Evolutionary conservation across 2,329 filamentous ascomycete species (phyloP).

Genomic region (Geoglossum cookeanum): DNA sequence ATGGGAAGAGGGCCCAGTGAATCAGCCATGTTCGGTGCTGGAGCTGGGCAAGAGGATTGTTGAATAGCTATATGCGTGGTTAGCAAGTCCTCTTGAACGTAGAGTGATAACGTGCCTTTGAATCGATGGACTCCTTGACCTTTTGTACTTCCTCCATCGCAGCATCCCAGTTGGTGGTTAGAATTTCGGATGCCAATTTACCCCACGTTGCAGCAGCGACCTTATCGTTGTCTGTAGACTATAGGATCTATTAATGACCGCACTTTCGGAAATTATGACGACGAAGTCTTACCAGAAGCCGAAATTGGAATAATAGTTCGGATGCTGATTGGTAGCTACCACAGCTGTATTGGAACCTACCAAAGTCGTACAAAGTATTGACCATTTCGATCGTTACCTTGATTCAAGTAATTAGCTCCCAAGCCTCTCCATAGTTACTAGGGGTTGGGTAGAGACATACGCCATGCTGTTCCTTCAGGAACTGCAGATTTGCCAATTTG

Average conservation of each 20-base stretch:
- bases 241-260: constrained; percentile 3
- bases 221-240: constrained; percentile 94
- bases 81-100: not conserved
- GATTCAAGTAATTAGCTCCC: constrained; percentile 3
- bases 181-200: constrained; percentile 89
- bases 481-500: constrained; percentile 97
- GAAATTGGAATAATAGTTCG: constrained; percentile 92
- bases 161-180: constrained; percentile 86
- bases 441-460: constrained; percentile 29
- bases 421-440: not conserved
- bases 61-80: constrained; percentile 46
- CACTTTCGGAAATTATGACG: not conserved
- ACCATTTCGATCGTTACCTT: constrained; percentile 87
- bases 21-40: constrained; percentile 93
- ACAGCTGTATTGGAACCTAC: constrained; percentile 95
- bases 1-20: constrained; percentile 96
- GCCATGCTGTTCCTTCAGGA: constrained; percentile 87
- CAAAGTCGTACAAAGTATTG: constrained; percentile 85
- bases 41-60: constrained; percentile 86
- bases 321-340: constrained; percentile 81
- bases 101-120: not conserved
- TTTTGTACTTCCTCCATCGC: constrained; percentile 82
- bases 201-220: constrained; percentile 92
- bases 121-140: constrained; percentile 76
- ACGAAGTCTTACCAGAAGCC: constrained; percentile 43